Conservation (phyloP, 345 rosid genomes). For the Raphanus raphanistrum region DNA sequence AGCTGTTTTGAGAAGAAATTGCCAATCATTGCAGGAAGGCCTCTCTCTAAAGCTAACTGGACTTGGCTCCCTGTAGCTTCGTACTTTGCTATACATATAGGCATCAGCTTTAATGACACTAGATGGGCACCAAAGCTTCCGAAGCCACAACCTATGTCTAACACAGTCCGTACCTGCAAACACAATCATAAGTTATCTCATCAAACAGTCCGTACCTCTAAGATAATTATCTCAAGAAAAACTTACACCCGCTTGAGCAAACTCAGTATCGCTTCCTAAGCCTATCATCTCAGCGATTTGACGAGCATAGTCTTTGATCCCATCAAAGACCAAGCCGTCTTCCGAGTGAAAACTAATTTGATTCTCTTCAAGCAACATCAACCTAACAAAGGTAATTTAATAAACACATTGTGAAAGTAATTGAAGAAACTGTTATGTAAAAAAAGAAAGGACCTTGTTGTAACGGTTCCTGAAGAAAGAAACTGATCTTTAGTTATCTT, state of each 20-base stretch:
- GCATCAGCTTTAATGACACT: constrained; percentile 76
- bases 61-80: constrained; percentile 99
- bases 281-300: constrained; percentile 98
- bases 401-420: too few relatives aligned
- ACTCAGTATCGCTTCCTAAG: constrained; percentile 84
- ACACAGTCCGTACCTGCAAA: constrained; percentile 68
- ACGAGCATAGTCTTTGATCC: constrained; percentile 93
- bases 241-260: constrained; percentile 93
- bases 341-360: constrained; percentile 95
- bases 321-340: constrained; percentile 81
- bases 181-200: constrained; percentile 22
- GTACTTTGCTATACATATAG: constrained; percentile 83
- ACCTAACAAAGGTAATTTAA: too few relatives aligned
- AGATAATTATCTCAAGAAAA: constrained; percentile 12
- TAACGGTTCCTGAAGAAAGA: constrained; percentile 96
- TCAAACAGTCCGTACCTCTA: too few relatives aligned
- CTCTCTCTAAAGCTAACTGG: constrained; percentile 94
- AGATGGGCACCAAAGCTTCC: constrained; percentile 98
- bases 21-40: constrained; percentile 97
- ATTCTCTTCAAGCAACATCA: constrained; percentile 97
- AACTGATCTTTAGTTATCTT: constrained; percentile 94
- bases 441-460: constrained; percentile 65
- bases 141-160: constrained; percentile 99
- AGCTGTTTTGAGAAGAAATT: constrained; percentile 80
- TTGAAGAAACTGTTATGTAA: neutral